Percentiles rank a stretch among this genome's conserved stretches.
phyloP scores from a whole-genome alignment of 768 basidiomycete genomes.

The Lentinula raphanica region DNA sequence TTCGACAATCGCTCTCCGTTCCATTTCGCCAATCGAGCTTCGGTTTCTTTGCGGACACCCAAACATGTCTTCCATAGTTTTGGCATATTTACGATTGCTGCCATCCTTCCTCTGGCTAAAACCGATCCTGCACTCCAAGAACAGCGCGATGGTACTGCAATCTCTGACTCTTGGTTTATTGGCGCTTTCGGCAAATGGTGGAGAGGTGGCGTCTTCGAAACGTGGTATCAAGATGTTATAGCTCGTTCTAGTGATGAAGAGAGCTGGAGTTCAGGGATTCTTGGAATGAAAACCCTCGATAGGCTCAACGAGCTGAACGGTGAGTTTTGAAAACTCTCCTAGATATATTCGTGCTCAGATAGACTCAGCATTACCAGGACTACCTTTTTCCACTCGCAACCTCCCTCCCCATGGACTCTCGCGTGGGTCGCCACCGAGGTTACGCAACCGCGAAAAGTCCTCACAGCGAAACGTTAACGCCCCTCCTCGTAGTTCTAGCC shows the following conservation, averaged over 20 bases:
- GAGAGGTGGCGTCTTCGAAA: constrained; percentile 74
- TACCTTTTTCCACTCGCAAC: constrained; percentile 47
- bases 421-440: constrained; percentile 48
- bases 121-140: constrained; percentile 20
- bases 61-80: constrained; percentile 83
- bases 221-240: constrained; percentile 72
- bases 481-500: constrained; percentile 61
- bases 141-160: constrained; percentile 41
- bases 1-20: constrained; percentile 46
- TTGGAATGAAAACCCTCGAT: constrained; percentile 71
- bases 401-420: constrained; percentile 36
- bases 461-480: constrained; percentile 31
- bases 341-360: constrained; percentile 6
- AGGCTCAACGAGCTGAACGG: constrained; percentile 64
- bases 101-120: constrained; percentile 55
- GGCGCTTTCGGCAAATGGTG: constrained; percentile 92
- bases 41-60: constrained; percentile 89
- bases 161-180: constrained; percentile 82
- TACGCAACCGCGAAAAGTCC: constrained; percentile 55
- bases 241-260: constrained; percentile 62
- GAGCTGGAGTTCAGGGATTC: constrained; percentile 72
- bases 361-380: constrained; percentile 27
- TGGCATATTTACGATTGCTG: constrained; percentile 82
- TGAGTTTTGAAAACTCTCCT: constrained; percentile 24
- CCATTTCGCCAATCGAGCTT: constrained; percentile 90